A percentile compares a stretch with the other conserved stretches of the same genome.
phyloP scores from a whole-genome alignment of 2,329 filamentous ascomycete species.

The Chaetomium sp. region DNA sequence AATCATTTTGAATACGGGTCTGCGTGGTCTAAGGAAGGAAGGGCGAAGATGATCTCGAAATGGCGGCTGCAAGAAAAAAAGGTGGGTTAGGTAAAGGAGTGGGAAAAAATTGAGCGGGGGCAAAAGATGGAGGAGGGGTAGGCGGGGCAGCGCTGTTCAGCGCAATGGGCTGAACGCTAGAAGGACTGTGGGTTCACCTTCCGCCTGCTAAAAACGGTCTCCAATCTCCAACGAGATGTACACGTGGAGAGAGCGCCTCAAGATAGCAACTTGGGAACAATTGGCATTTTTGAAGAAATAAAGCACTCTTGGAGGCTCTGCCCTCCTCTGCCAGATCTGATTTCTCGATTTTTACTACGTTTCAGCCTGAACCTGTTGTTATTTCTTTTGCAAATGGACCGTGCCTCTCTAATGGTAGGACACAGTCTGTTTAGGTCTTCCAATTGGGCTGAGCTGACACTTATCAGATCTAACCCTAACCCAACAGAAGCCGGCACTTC shows the following conservation, averaged over 20 bases:
- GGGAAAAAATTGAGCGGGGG: conserved; percentile 22
- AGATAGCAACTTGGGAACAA: no score
- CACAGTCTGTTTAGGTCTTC: background rate
- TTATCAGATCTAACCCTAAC: conserved; percentile 7
- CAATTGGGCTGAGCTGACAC: background rate
- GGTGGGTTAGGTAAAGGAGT: conserved; percentile 9
- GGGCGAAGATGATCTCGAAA: conserved; percentile 9
- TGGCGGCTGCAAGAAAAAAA: conserved; percentile 14
- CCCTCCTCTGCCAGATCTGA: no score
- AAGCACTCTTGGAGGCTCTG: no score
- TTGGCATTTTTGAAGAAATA: no score
- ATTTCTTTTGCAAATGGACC: no score
- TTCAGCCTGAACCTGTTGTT: no score
- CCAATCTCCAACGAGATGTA: no score
- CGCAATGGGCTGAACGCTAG: background rate
- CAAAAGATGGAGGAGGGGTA: conserved; percentile 23
- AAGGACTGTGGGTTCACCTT: background rate
- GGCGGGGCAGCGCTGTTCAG: conserved; percentile 18
- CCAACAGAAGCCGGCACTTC: background rate
- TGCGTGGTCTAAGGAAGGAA: conserved; percentile 13
- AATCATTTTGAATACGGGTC: conserved; percentile 56
- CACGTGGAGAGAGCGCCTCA: no score
- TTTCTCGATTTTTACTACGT: no score
- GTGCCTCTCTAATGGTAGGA: no score
- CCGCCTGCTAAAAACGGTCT: background rate